Evolutionary conservation across 345 rosid genomes (phyloP), one percentile per base, ranked within the genome.

Genomic region (Adansonia digitata): DNA sequence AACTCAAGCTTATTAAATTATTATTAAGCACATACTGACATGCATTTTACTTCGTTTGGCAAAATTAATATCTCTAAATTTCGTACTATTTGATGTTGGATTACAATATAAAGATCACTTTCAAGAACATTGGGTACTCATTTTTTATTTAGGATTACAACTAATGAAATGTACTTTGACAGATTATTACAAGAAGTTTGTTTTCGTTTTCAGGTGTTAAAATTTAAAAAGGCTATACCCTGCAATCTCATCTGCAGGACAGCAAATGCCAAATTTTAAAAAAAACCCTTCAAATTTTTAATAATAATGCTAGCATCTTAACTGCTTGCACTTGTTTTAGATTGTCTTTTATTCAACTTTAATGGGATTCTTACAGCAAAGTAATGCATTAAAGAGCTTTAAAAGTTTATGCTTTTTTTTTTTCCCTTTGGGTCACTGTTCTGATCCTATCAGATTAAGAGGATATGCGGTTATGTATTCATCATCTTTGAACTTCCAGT

Each of bases 41-140:
- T 70, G 74, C 59, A 2, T 68, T 70, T 70, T 70, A 52, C 61
- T 70, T 70, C 61, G 51, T 70, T 35, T 52, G 31, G 62, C 61
- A 70, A 51, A 27, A n/a, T 29, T 20, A 34, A n/a, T 18, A n/a
- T 49, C 18, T 9, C 73, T 69, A 34, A 34, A 69, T 69, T 29
- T 69, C 18, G 60, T 31, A 49, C 9, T 40, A 22, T n/a, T n/a
- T 27, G 14, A 48, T 69, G 57, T 69, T 48, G 73, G 73, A 48
- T 31, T 69, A 51, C 60, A 69, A 12, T 31, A 70, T 70, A 61
- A 52, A n/a, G 46, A 70, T 61, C 46, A 70, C 74, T 70, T 70
- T 34, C 61, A 9, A 20, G 9, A 34, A 70, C 46, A 70, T 69
- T 37, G 10, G 2, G 1, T 48, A 15, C 0, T 7, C 17, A 22